These are phyloP conservation scores for Syncephalastrum racemosum DNA, from an alignment of 371 early-diverging fungal species.

Conservation along the genomic window DNA sequence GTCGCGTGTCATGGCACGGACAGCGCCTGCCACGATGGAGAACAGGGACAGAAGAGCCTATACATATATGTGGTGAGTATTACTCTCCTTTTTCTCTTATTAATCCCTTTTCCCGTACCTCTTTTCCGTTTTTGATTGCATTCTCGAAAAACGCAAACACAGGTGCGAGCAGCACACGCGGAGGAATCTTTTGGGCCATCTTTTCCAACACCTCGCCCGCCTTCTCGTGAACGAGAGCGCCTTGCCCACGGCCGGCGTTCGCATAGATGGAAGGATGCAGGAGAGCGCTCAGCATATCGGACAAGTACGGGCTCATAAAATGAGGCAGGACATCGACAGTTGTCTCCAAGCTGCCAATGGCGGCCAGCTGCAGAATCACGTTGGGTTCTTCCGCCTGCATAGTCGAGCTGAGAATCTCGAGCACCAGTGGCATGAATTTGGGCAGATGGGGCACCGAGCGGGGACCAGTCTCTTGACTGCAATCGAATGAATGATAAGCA, in stretches of 20 bases:
- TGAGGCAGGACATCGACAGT: conserved; percentile 75
- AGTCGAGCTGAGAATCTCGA: conserved; percentile 37
- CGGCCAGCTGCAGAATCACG: conserved; percentile 55
- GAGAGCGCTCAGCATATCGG: conserved; percentile 53
- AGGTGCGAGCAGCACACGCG: conserved; percentile 69
- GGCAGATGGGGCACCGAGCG: conserved; percentile 84
- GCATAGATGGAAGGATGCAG: conserved; percentile 57
- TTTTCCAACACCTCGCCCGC: conserved; percentile 49
- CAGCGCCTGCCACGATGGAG: conserved; percentile 63
- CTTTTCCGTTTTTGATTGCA: conserved; percentile 57
- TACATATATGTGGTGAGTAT: background rate
- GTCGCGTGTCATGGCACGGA: conserved; percentile 63
- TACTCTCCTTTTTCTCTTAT: background rate
- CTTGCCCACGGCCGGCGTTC: conserved; percentile 31
- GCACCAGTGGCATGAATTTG: conserved; percentile 75
- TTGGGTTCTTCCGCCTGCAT: conserved; percentile 35
- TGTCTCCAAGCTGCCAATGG: conserved; percentile 69
- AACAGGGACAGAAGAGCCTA: conserved; percentile 52
- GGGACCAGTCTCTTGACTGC: conserved; percentile 71
- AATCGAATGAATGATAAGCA: conserved; percentile 5
- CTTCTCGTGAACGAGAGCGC: conserved; percentile 49
- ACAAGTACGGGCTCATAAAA: conserved; percentile 82
- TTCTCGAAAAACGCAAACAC: conserved; percentile 64
- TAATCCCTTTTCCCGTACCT: conserved; percentile 8
- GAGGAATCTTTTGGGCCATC: conserved; percentile 62